Percentiles rank a stretch among this genome's conserved stretches.
Conservation (phyloP, 805 yeast species). For the Grigorovia yakushimaensis region DNA sequence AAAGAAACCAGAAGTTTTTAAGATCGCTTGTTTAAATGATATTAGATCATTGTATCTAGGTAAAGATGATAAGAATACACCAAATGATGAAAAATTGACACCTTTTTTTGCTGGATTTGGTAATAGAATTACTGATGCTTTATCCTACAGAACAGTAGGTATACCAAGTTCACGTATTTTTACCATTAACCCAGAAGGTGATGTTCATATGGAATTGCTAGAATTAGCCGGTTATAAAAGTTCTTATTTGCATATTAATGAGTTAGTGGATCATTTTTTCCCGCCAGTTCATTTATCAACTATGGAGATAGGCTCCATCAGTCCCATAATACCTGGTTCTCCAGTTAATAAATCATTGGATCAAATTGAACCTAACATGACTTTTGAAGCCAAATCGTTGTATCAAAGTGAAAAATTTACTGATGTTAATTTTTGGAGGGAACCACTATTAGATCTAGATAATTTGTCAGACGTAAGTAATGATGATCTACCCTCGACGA, state of each 20-base stretch:
- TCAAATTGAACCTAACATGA: slow-evolving; percentile 6
- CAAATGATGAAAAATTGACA: slow-evolving; percentile 40
- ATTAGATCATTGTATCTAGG: slow-evolving; percentile 55
- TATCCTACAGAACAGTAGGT: slow-evolving; percentile 86
- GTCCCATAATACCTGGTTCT: slow-evolving; percentile 27
- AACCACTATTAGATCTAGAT: slow-evolving; percentile 55
- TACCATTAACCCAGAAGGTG: slow-evolving; percentile 93
- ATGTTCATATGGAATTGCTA: slow-evolving; percentile 91
- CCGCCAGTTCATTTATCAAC: slow-evolving; percentile 56
- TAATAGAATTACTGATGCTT: slow-evolving; percentile 90
- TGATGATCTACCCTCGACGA: too few relatives aligned
- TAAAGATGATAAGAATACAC: slow-evolving; percentile 5
- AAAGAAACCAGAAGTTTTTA: slow-evolving; percentile 96
- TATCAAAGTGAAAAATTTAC: slow-evolving; percentile 42
- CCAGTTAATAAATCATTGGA: slow-evolving; percentile 17
- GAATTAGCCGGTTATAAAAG: slow-evolving; percentile 90
- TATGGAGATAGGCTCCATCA: slow-evolving; percentile 25
- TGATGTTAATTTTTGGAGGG: slow-evolving; percentile 90
- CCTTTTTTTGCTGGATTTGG: slow-evolving; percentile 98
- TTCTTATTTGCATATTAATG: slow-evolving; percentile 81
- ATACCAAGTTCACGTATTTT: slow-evolving; percentile 91
- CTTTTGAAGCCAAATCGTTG: slow-evolving; percentile 13
- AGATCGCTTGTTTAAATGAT: slow-evolving; percentile 92
- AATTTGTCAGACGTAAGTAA: slow-evolving; percentile 47
- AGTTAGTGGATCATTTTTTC: slow-evolving; percentile 92